Conservation (phyloP, 2,329 filamentous ascomycete species). For the Ceratocystis huliohia region DNA sequence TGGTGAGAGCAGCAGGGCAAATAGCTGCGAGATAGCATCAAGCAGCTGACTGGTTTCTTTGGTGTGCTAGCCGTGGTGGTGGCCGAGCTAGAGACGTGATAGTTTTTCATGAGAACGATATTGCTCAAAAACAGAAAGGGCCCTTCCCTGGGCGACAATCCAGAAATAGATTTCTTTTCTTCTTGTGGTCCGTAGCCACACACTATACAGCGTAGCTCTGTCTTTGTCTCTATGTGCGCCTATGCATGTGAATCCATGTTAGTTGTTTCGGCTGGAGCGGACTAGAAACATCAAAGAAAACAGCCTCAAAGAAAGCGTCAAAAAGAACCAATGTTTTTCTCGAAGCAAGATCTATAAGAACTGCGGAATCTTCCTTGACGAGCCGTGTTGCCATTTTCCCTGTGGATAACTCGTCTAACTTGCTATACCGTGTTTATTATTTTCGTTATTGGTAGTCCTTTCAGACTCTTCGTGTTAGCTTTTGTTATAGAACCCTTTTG, state of each 20-base stretch:
- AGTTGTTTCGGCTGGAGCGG: not conserved
- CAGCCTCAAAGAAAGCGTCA: not conserved
- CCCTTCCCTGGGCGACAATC: not conserved
- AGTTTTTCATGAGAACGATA: not conserved
- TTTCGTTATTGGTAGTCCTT: not conserved
- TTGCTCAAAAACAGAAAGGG: not conserved
- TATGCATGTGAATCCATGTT: not conserved
- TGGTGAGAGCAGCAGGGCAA: not conserved
- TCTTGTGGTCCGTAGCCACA: not conserved
- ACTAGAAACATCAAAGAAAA: not conserved
- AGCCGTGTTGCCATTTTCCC: not conserved
- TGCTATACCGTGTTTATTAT: not conserved
- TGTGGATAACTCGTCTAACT: not conserved
- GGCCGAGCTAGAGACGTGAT: not conserved
- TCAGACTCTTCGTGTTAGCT: not conserved
- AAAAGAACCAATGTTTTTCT: not conserved
- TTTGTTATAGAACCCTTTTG: not conserved
- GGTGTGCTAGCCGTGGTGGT: not conserved
- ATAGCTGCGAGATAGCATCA: not conserved
- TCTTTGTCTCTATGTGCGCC: not conserved
- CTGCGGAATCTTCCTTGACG: not conserved
- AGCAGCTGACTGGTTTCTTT: not conserved
- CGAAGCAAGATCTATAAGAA: not conserved
- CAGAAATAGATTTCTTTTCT: constrained; percentile 1
- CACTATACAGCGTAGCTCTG: not conserved